Base-by-base conservation (phyloP, 768 basidiomycete genomes). In the Serendipita sp. region DNA sequence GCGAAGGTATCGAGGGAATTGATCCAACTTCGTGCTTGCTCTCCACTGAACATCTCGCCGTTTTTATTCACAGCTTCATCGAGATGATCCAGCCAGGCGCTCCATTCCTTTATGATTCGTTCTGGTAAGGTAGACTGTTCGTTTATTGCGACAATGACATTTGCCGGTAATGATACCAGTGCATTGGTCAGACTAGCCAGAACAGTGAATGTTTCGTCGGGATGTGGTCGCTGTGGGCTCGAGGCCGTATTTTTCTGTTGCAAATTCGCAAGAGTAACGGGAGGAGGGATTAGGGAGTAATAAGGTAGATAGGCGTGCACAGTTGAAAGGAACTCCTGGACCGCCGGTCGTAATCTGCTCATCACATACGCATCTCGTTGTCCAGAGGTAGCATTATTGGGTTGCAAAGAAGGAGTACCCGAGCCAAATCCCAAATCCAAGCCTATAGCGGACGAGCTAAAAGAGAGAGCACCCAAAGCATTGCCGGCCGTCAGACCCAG, bases 341-440 rank as follows among this genome's bases (percentile, higher is more conserved):
- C 82, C 72, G 86, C 83, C 15, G 86, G 85, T 55, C 85, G 81
- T 16, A 92, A 76, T 63, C 90, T 80, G 16, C 84, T 87, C 44
- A 83, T 73, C 67, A 91, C 79, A 72, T 92, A 92, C 3, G 84
- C 82, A 64, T 89, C 85, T 66, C 90, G 84, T 87, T 91, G 91
- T 43, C 81, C 81, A 13, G 75, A 75, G 64, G 65, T 66, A 62
- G 33, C 63, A 66, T 34, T 64, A 64, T 3, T 63, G 27, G 63
- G 29, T 45, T 31, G 63, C 6, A 62, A 63, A 11, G 29, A 13
- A 8, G 63, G 10, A 11, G 63, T 16, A 23, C 13, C 6, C 15
- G 46, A 44, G 18, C 15, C 62, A 29, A 13, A 15, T 8, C 36
- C 64, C 23, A 63, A 63, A 5, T 18, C 53, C 18, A 64, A 48